Evolutionary conservation across 176 grass and related monocot genomes (phyloP).

Genomic region (Secale cereale): DNA sequence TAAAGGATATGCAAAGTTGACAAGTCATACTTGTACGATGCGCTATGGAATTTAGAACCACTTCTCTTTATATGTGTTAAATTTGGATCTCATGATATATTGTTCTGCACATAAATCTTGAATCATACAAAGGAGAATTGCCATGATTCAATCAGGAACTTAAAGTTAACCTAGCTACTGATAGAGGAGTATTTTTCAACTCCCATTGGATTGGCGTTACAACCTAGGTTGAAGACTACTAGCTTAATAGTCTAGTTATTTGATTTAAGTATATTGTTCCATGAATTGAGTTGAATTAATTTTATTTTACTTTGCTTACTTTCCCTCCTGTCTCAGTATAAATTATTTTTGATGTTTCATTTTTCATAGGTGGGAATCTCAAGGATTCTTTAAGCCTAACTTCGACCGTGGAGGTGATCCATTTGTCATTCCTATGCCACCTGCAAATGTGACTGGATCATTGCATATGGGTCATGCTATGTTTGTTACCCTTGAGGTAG

Average conservation of each 20-base stretch:
- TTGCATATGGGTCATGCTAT: conserved; percentile 99
- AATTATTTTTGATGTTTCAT: conserved; percentile 1
- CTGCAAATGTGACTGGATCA: conserved; percentile 96
- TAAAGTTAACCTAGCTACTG: not conserved
- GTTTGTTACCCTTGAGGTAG: conserved; percentile 99
- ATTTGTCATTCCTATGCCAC: conserved; percentile 94
- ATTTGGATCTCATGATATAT: not conserved
- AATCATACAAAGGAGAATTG: not conserved
- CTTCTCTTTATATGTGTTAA: not conserved
- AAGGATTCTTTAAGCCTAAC: conserved; percentile 90
- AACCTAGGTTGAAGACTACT: not conserved
- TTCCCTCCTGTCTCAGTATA: not conserved
- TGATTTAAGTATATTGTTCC: conserved; percentile 17
- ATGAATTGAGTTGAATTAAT: not conserved
- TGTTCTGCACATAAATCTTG: conserved; percentile 5
- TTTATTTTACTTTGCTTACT: not conserved
- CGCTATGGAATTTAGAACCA: not conserved
- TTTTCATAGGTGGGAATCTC: conserved; percentile 84
- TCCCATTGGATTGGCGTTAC: not conserved
- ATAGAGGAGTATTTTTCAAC: not conserved
- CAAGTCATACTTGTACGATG: not conserved
- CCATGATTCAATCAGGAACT: not conserved
- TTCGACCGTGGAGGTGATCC: conserved; percentile 72
- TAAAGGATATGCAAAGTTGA: not conserved
- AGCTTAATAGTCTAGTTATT: not conserved